Base-by-base conservation (phyloP, 2,329 filamentous ascomycete genomes). In the Exophiala bonariae region DNA sequence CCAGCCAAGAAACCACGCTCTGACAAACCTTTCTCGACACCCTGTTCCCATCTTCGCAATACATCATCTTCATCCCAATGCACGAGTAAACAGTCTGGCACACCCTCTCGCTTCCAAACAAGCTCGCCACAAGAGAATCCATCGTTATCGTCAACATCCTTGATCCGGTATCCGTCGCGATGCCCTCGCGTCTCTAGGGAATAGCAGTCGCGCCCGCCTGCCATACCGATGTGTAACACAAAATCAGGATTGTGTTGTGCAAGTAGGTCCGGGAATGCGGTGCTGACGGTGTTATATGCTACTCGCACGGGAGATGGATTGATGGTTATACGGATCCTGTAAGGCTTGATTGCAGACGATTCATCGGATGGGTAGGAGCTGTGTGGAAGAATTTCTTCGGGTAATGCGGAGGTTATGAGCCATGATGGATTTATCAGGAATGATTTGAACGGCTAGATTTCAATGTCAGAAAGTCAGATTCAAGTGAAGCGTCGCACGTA, bases 201-300 rank as follows among this genome's bases (percentile, higher is more conserved):
- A 64, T 92, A 95, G 58, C 80, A 81, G 59, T 66, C 76, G 57
- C 70, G 80, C 60, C 65, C 86, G 63, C 64, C 72, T 0, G 88
- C 87, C 78, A 95, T 89, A 53, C 89, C 89, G 41, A 95, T 86
- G 66, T 95, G 89, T 3, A 95, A 66, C 17, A 83, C 76, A 22
- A 86, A 68, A 65, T 95, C 86, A 44, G 83, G 77, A 39, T 71
- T 66, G 44, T 59, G 52, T 68, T 70, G 22, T 11, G 69, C 62
- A 69, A 88, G 81, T 4, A 95, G 72, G 4, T 63, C 63, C 1
- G 89, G 86, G 3, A 91, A 74, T 2, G 84, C 65, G 10, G 71
- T 66, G 41, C 82, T 79, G 26, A 91, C 85, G 6, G 75, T 73
- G 38, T 78, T 69, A 70, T 95, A 95, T 57, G 78, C 80, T 41